A percentile compares a stretch with the other conserved stretches of the same genome.
Conservation (phyloP, 208 protist species). For the Leishmania braziliensis region DNA sequence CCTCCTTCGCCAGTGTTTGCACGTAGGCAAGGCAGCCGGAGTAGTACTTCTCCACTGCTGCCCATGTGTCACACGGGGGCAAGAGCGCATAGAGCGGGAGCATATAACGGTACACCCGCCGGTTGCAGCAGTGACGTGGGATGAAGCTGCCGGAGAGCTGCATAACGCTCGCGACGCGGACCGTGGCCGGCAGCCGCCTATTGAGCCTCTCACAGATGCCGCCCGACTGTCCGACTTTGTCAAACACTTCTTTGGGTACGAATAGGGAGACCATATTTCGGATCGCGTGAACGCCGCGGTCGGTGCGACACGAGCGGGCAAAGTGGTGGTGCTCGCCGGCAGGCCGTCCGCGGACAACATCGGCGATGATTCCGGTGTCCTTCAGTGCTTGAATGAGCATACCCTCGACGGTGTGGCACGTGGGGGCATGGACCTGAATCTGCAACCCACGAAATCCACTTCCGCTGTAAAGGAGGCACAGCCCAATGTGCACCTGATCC, state of each 20-base stretch:
- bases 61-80: constrained; percentile 64
- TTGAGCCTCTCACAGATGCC: constrained; percentile 43
- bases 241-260: constrained; percentile 39
- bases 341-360: constrained; percentile 42
- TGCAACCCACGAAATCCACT: constrained; percentile 76
- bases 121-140: constrained; percentile 75
- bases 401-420: constrained; percentile 85
- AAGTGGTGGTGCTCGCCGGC: constrained; percentile 58
- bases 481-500: constrained; percentile 60
- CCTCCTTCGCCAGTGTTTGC: constrained; percentile 5
- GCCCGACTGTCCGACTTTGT: constrained; percentile 29
- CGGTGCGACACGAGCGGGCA: constrained; percentile 78
- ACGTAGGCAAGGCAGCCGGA: constrained; percentile 25
- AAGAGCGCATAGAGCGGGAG: constrained; percentile 81
- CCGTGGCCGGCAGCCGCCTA: constrained; percentile 33
- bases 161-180: constrained; percentile 60
- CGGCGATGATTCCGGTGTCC: constrained; percentile 57
- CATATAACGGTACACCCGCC: constrained; percentile 82
- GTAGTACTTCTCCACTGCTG: constrained; percentile 34
- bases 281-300: constrained; percentile 84
- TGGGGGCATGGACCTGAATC: constrained; percentile 75
- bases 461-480: constrained; percentile 76
- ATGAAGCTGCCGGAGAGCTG: constrained; percentile 72
- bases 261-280: constrained; percentile 83
- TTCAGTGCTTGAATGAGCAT: constrained; percentile 71